Percentiles rank a stretch among this genome's conserved stretches.
Evolutionary conservation across 2,329 filamentous ascomycete species (phyloP).

Genomic region (Mollisia scopiformis): DNA sequence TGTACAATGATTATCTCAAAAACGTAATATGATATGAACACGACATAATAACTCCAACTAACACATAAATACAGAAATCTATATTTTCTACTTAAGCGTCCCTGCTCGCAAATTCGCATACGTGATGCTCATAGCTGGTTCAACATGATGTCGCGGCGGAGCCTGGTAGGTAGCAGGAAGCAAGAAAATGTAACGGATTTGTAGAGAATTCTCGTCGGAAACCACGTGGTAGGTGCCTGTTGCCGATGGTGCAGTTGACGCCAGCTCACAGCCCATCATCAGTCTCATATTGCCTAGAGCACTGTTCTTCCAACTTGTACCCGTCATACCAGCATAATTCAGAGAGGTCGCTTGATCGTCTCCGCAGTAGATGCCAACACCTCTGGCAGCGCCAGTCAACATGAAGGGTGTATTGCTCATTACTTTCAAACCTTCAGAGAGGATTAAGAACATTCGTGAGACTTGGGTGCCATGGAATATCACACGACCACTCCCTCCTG

Average conservation of each 20-base stretch:
- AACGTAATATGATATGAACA: background rate
- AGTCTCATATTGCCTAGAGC: conserved; percentile 7
- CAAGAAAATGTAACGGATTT: conserved; percentile 5
- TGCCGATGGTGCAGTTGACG: background rate
- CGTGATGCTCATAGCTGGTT: background rate
- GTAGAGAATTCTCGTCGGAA: background rate
- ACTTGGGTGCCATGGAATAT: conserved; percentile 5
- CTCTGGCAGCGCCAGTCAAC: background rate
- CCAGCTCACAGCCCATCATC: conserved; percentile 8
- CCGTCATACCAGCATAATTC: background rate
- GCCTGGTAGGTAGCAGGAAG: background rate
- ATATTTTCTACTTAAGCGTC: background rate
- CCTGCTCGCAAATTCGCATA: conserved; percentile 4
- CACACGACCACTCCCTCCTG: conserved; percentile 2
- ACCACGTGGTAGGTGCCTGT: background rate
- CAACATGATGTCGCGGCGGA: conserved; percentile 8
- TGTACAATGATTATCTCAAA: too few relatives aligned
- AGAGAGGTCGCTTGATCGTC: background rate
- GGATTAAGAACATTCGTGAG: conserved; percentile 2
- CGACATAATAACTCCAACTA: too few relatives aligned
- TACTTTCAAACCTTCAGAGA: background rate
- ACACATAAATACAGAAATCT: background rate
- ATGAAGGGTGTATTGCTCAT: conserved; percentile 1
- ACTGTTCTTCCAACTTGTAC: conserved; percentile 6
- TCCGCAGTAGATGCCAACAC: conserved; percentile 4